A percentile compares a stretch with the other conserved stretches of the same genome.
Evolutionary conservation across 129 eudicot genomes (phyloP).

Genomic region (Artemisia tridentata): DNA sequence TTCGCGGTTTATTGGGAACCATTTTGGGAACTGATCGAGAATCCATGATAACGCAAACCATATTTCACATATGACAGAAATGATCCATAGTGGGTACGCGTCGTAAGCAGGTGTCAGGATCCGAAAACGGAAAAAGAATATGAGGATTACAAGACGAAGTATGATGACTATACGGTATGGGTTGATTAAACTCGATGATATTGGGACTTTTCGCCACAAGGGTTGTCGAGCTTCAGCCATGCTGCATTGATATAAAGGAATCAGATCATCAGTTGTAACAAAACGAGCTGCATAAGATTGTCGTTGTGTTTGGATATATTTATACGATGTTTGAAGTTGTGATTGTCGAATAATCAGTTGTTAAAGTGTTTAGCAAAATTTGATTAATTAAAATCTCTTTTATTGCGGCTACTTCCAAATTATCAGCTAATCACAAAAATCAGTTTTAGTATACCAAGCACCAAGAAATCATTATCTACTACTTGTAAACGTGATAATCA

Average conservation of each 20-base stretch:
- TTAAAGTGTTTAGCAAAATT: too few species aligned
- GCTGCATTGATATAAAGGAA: constrained; percentile 35
- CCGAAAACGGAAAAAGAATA: constrained; percentile 84
- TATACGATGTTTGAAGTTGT: too few species aligned
- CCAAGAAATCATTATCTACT: too few species aligned
- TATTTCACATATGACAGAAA: constrained; percentile 89
- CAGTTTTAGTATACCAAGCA: too few species aligned
- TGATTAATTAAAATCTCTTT: too few species aligned
- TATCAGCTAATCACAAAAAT: too few species aligned
- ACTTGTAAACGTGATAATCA: too few species aligned
- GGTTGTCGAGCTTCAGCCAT: constrained; percentile 99
- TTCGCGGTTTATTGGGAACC: constrained; percentile 91
- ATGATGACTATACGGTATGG: constrained; percentile 88
- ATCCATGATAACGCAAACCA: constrained; percentile 99
- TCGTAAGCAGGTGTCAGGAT: constrained; percentile 85
- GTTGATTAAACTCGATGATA: constrained; percentile 78
- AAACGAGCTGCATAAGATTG: neutral
- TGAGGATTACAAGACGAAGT: constrained; percentile 65
- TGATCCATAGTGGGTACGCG: constrained; percentile 88
- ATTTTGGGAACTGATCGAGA: constrained; percentile 96
- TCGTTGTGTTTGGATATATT: neutral
- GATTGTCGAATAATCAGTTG: too few species aligned
- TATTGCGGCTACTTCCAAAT: too few species aligned
- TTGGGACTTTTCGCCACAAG: constrained; percentile 90
- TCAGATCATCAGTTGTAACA: neutral